Evolutionary conservation across 805 yeast genomes (phyloP).

Genomic region (Ascoidea asiatica): DNA sequence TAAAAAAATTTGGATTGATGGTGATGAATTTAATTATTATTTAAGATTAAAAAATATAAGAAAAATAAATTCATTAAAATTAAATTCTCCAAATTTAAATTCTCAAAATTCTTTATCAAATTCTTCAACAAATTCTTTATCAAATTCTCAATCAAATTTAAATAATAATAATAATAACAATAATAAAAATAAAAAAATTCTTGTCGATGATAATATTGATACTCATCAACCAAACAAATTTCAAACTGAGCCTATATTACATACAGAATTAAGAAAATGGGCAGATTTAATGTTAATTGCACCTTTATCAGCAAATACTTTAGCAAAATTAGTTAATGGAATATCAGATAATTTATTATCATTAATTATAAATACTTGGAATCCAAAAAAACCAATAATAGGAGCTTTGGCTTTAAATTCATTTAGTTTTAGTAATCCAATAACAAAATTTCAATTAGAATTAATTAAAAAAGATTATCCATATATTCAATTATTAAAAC

Average conservation of each 20-base stretch:
- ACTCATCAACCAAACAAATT: too few relatives aligned
- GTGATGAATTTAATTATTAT: slow-evolving; percentile 55
- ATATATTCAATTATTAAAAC: slow-evolving; percentile 59
- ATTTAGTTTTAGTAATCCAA: slow-evolving; percentile 68
- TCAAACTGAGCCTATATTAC: slow-evolving; percentile 69
- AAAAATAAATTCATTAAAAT: too few relatives aligned
- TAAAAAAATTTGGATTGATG: slow-evolving; percentile 67
- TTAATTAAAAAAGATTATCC: slow-evolving; percentile 59
- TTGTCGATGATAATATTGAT: too few relatives aligned
- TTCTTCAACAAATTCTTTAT: too few relatives aligned
- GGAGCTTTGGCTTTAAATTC: slow-evolving; percentile 84
- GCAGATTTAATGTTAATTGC: slow-evolving; percentile 69
- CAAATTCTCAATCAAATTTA: too few relatives aligned
- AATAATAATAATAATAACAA: slow-evolving; percentile 39
- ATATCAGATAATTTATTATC: slow-evolving; percentile 68
- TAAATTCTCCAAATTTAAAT: too few relatives aligned
- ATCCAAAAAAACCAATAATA: slow-evolving; percentile 55
- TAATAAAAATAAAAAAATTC: too few relatives aligned
- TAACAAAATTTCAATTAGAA: slow-evolving; percentile 58
- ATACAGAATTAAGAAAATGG: slow-evolving; percentile 73
- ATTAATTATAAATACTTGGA: slow-evolving; percentile 67
- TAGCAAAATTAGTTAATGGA: slow-evolving; percentile 65
- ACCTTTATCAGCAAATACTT: slow-evolving; percentile 68
- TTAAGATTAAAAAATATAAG: background rate
- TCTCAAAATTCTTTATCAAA: background rate